phyloP scores from a whole-genome alignment of 1,284 basidiomycete species.

The Tilletia setariae region DNA sequence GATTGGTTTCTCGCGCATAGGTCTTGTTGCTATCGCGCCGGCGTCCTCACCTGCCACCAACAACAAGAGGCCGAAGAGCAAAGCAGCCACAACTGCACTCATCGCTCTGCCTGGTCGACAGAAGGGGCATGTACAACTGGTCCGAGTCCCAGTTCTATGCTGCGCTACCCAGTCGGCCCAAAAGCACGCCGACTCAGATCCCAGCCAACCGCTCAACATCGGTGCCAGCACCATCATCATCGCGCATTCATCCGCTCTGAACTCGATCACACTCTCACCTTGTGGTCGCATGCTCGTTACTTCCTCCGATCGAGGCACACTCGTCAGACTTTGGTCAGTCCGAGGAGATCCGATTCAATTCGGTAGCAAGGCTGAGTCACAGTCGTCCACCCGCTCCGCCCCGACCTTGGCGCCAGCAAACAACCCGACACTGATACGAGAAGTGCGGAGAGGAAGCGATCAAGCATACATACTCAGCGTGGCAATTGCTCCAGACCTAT shows the following conservation, averaged over 20 bases:
- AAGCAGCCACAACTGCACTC: conserved; percentile 8
- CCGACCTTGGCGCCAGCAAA: not conserved
- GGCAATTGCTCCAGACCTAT: conserved; percentile 37
- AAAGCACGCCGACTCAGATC: not conserved
- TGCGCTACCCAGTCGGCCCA: not conserved
- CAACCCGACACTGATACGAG: conserved; percentile 29
- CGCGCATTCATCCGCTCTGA: conserved; percentile 37
- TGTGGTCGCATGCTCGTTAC: conserved; percentile 34
- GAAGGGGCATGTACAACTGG: conserved; percentile 42
- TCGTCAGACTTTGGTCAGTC: conserved; percentile 40
- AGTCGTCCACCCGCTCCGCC: not conserved
- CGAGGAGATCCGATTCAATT: conserved; percentile 17
- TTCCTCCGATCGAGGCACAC: conserved; percentile 39
- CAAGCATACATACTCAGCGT: conserved; percentile 40
- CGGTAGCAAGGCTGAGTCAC: not conserved
- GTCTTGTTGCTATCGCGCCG: not conserved
- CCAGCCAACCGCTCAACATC: not conserved
- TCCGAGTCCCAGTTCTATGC: conserved; percentile 21
- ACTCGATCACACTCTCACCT: conserved; percentile 32
- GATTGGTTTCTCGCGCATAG: not conserved
- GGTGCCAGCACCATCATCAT: conserved; percentile 44
- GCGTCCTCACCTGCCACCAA: not conserved
- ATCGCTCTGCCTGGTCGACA: conserved; percentile 42
- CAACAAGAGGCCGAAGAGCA: not conserved
- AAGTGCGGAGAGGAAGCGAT: conserved; percentile 42